Base-by-base conservation (phyloP, 805 yeast genomes). In the Cyberlindnera veronae region DNA sequence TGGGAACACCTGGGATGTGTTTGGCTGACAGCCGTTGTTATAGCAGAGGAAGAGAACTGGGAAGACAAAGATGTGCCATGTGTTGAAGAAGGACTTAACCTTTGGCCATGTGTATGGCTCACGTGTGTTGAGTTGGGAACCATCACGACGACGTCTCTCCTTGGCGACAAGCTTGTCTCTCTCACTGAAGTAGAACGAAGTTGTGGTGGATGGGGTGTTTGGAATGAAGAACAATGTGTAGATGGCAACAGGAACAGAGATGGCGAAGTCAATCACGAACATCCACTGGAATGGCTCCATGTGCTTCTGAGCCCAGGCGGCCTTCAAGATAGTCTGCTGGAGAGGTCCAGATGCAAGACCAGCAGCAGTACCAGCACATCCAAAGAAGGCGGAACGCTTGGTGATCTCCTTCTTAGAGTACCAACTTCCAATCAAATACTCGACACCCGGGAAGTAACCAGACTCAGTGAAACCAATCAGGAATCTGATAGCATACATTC, bases 381-480 rank as follows among this genome's bases (percentile, higher is more conserved):
- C 63, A 49, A 66, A 66, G 19, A 43, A 41, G 3, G 52, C 40
- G 11, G 67, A 56, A 42, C 70, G 48, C 35, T 64, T 67, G 20
- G 63, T 50, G 19, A 65, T 38, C 38, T 67, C 70, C 4, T 44
- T 29, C n/a, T n/a, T n/a, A n/a, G n/a, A n/a, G n/a, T n/a, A n/a
- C n/a, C n/a, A n/a, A n/a, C n/a, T n/a, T n/a, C n/a, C n/a, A n/a
- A n/a, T n/a, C n/a, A n/a, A n/a, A n/a, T n/a, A n/a, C n/a, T n/a
- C n/a, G n/a, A n/a, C n/a, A n/a, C n/a, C n/a, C n/a, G 31, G 30
- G 33, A 30, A 36, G 27, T 29, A 28, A 5, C 76, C 77, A 14
- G 69, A 55, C 42, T 73, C 78, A 5, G 61, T 47, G n/a, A 74
- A 51, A 0, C 78, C 79, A 27, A 71, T 49, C 16, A 69, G 45